Evolutionary conservation across 2,329 filamentous ascomycete genomes (phyloP).

Genomic region (Niveomyces coronatus): DNA sequence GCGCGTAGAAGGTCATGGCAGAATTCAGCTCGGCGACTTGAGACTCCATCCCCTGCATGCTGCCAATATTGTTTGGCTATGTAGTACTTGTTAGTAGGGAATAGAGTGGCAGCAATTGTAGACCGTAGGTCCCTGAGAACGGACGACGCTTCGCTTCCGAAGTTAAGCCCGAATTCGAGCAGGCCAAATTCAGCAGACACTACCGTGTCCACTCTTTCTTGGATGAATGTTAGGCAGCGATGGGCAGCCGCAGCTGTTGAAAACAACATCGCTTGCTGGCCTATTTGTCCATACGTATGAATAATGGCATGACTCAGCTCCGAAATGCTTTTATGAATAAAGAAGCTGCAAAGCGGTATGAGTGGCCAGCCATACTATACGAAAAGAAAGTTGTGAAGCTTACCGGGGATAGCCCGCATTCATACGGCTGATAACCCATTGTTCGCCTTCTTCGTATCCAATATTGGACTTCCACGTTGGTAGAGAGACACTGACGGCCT

Average conservation of each 20-base stretch:
- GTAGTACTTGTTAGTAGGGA: slow-evolving; percentile 53
- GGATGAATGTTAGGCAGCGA: slow-evolving; percentile 66
- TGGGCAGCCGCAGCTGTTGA: slow-evolving; percentile 60
- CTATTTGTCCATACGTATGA: slow-evolving; percentile 48
- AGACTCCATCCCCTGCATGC: slow-evolving; percentile 86
- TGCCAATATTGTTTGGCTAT: slow-evolving; percentile 96
- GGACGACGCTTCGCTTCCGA: slow-evolving; percentile 38
- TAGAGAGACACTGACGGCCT: slow-evolving; percentile 94
- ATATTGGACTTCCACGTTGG: slow-evolving; percentile 89
- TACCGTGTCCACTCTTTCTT: slow-evolving; percentile 43
- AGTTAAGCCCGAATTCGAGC: slow-evolving; percentile 53
- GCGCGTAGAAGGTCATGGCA: slow-evolving; percentile 67
- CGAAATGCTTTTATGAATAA: slow-evolving; percentile 75
- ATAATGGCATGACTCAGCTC: slow-evolving; percentile 61
- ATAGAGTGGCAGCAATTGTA: slow-evolving; percentile 60
- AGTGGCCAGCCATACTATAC: neutral
- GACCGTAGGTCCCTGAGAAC: slow-evolving; percentile 46
- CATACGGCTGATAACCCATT: slow-evolving; percentile 80
- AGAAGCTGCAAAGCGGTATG: slow-evolving; percentile 57
- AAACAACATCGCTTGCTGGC: slow-evolving; percentile 71
- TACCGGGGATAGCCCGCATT: slow-evolving; percentile 82
- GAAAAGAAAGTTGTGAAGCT: slow-evolving; percentile 15
- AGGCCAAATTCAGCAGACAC: slow-evolving; percentile 38
- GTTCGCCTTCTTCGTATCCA: slow-evolving; percentile 85
- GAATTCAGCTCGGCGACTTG: slow-evolving; percentile 84